A percentile compares a stretch with the other conserved stretches of the same genome.
Evolutionary conservation across 2,329 filamentous ascomycete genomes (phyloP).

Genomic region (Huntiella decipiens): DNA sequence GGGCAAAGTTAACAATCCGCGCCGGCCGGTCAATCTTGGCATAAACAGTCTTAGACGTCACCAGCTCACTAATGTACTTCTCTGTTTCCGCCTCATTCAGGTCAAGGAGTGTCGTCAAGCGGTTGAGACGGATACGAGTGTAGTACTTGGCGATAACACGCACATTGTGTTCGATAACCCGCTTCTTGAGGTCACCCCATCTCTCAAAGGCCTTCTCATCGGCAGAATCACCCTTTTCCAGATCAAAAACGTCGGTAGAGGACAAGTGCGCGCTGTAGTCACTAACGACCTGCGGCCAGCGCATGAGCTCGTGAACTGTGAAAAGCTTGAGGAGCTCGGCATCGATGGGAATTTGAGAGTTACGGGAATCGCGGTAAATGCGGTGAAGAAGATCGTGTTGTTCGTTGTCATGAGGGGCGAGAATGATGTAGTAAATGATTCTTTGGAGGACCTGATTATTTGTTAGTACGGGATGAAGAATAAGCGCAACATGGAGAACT

Average conservation of each 20-base stretch:
- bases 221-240: slow-evolving; percentile 38
- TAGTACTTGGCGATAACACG: slow-evolving; percentile 97
- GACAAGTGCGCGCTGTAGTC: slow-evolving; percentile 78
- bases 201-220: slow-evolving; percentile 69
- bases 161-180: slow-evolving; percentile 97
- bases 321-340: slow-evolving; percentile 82
- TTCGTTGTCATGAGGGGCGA: slow-evolving; percentile 94
- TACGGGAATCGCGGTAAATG: slow-evolving; percentile 69
- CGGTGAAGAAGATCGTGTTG: slow-evolving; percentile 94
- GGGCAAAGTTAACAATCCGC: slow-evolving; percentile 79
- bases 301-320: slow-evolving; percentile 91
- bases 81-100: slow-evolving; percentile 90
- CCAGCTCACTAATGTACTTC: slow-evolving; percentile 94
- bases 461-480: slow-evolving; percentile 11
- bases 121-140: slow-evolving; percentile 83
- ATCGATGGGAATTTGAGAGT: slow-evolving; percentile 57
- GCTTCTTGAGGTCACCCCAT: slow-evolving; percentile 91
- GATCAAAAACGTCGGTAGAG: slow-evolving; percentile 75
- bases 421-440: slow-evolving; percentile 93
- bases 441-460: slow-evolving; percentile 57
- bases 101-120: slow-evolving; percentile 78
- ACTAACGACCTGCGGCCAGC: slow-evolving; percentile 85
- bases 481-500: slow-evolving; percentile 17
- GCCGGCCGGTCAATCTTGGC: slow-evolving; percentile 94
- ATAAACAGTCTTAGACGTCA: slow-evolving; percentile 94